Evolutionary conservation across 352 stramenopile genomes (phyloP), one percentile per base, ranked within the genome.

Genomic region (Pythium guiyangense): DNA sequence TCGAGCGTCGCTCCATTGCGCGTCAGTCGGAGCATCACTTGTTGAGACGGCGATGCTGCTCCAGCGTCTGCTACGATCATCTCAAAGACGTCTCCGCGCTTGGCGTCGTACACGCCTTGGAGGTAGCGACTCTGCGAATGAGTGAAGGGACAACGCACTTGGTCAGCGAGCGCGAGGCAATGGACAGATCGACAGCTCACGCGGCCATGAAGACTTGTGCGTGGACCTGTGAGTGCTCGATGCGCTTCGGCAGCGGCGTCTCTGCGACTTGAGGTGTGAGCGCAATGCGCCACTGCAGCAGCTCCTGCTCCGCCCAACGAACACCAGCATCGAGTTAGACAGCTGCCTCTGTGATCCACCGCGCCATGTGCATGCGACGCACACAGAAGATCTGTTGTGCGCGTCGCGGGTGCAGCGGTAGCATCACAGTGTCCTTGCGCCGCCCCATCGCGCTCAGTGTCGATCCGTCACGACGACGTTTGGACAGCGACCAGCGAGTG

Each of bases 301-400:
- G 27, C 8, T 77, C 69, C 59, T 74, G 26, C 25, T 4, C 18
- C 3, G 9, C 11, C 15, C 11, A 10, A 4, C 22, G n/a, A 47
- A 5, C 48, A 29, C 20, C 27, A 26, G 26, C 25, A 47, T 22
- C 34, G 43, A n/a, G n/a, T 20, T 26, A 49, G 17, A 14, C n/a
- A n/a, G n/a, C n/a, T n/a, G n/a, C n/a, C n/a, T n/a, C n/a, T n/a
- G 12, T 2, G n/a, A 26, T 26, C 15, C 6, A 56, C 40, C 4
- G 22, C 22, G 10, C 3, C 25, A 25, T 6, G 5, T 8, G 18
- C 25, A 55, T 18, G 2, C 3, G 22, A 48, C 53, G 6, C 22
- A 77, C 69, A 29, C 67, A 61, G 37, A 82, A 73, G 34, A 77
- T 54, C 29, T 79, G 70, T 37, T 79, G 70, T 17, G 57, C 43